Conservation (phyloP, 2,329 filamentous ascomycete species). For the Pseudogymnoascus sp. region DNA sequence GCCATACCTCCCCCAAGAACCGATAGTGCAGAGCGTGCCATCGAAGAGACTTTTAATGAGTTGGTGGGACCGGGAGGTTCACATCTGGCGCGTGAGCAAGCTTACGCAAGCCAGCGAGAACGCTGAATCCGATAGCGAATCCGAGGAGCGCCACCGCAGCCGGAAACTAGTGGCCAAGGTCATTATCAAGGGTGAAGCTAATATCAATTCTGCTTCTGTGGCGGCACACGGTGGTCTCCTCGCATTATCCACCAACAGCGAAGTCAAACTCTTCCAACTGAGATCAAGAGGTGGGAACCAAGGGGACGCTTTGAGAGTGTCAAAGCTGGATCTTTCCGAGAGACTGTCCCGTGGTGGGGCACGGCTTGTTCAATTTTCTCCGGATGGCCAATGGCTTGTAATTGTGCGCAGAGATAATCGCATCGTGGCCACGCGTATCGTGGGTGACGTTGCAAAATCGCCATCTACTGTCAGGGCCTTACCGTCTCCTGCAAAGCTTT, state of each 20-base stretch:
- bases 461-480: slow-evolving; percentile 36
- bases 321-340: slow-evolving; percentile 57
- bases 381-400: slow-evolving; percentile 60
- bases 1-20: slow-evolving; percentile 72
- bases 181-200: slow-evolving; percentile 64
- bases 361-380: slow-evolving; percentile 59
- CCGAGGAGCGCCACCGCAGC: slow-evolving; percentile 34
- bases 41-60: slow-evolving; percentile 69
- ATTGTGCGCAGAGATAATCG: slow-evolving; percentile 53
- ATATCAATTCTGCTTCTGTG: slow-evolving; percentile 67
- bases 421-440: slow-evolving; percentile 44
- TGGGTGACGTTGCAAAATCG: slow-evolving; percentile 26
- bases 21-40: slow-evolving; percentile 63
- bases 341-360: slow-evolving; percentile 54
- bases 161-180: slow-evolving; percentile 62
- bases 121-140: slow-evolving; percentile 35
- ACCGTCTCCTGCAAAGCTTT: slow-evolving; percentile 38
- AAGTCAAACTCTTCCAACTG: slow-evolving; percentile 70
- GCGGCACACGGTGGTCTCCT: slow-evolving; percentile 64
- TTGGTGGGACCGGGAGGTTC: slow-evolving; percentile 86
- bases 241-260: slow-evolving; percentile 63
- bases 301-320: slow-evolving; percentile 57
- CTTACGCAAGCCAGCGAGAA: slow-evolving; percentile 20
- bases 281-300: slow-evolving; percentile 41
- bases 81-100: slow-evolving; percentile 60